A percentile compares a stretch with the other conserved stretches of the same genome.
phyloP scores from a whole-genome alignment of 331 rosid genomes.

The Acacia concinna region DNA sequence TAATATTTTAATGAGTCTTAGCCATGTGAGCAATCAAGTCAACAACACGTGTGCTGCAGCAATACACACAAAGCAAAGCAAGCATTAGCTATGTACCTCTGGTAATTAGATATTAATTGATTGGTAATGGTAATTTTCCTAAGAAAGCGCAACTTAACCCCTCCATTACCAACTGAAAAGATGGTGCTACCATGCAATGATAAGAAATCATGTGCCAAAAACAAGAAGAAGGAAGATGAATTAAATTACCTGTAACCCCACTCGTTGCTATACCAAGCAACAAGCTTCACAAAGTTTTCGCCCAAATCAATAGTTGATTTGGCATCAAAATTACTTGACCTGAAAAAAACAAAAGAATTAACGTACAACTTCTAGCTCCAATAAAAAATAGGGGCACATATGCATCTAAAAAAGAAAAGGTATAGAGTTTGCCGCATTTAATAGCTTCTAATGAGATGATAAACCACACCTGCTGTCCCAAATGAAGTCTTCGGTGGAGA shows the following conservation, averaged over 20 bases:
- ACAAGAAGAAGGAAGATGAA: neutral
- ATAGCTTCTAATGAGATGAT: neutral
- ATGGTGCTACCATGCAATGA: neutral
- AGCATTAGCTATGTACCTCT: too few species aligned
- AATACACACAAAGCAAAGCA: too few species aligned
- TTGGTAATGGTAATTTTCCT: too few species aligned
- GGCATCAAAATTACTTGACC: slow-evolving; percentile 75
- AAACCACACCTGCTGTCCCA: slow-evolving; percentile 57
- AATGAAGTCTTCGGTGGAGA: slow-evolving; percentile 56
- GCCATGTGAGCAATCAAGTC: too few species aligned
- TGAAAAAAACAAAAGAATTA: slow-evolving; percentile 19
- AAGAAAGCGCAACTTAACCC: too few species aligned
- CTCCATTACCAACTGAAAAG: too few species aligned
- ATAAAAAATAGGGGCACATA: neutral
- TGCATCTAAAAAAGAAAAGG: too few species aligned
- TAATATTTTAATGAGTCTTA: too few species aligned
- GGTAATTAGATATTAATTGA: too few species aligned
- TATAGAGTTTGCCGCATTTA: too few species aligned
- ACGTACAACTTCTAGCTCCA: neutral
- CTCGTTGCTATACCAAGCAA: slow-evolving; percentile 77
- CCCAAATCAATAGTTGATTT: slow-evolving; percentile 71
- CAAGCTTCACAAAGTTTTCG: slow-evolving; percentile 52
- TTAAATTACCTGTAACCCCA: slow-evolving; percentile 73
- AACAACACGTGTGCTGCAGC: too few species aligned
- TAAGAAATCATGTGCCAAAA: neutral